Evolutionary conservation across 2,329 filamentous ascomycete genomes (phyloP).

Genomic region (Emergomyces orientalis): DNA sequence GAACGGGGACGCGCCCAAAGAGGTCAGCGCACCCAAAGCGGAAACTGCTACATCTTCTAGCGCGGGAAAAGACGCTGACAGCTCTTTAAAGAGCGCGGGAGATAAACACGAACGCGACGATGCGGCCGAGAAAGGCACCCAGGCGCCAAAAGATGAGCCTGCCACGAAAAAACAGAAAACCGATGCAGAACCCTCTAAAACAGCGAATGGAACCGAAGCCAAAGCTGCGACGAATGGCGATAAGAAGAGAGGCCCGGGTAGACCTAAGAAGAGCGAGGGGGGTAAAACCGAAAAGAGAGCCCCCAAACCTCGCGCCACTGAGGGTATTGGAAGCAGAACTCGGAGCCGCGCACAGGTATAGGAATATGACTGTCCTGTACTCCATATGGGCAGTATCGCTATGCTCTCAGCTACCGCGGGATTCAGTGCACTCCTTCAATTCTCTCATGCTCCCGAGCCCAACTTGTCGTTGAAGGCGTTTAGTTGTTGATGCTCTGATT

Average conservation of each 20-base stretch:
- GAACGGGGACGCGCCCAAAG: conserved; percentile 1
- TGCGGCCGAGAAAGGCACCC: background rate
- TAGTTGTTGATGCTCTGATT: background rate
- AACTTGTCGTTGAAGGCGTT: background rate
- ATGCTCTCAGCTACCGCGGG: background rate
- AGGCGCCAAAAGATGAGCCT: conserved; percentile 16
- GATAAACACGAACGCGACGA: conserved; percentile 8
- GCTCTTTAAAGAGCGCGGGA: conserved; percentile 2
- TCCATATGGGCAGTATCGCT: background rate
- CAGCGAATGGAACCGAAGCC: conserved; percentile 15
- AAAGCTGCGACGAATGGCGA: conserved; percentile 18
- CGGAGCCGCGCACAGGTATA: conserved; percentile 30
- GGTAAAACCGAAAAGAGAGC: conserved; percentile 9
- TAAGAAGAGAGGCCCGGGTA: conserved; percentile 24
- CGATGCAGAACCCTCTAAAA: conserved; percentile 11
- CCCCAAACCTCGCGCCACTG: conserved; percentile 19
- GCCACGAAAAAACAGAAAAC: conserved; percentile 31
- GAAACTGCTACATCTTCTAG: background rate
- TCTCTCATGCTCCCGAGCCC: background rate
- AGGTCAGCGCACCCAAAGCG: conserved; percentile 2
- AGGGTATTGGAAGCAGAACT: conserved; percentile 31
- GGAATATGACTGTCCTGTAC: conserved; percentile 6
- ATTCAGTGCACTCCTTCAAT: background rate
- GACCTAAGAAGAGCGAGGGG: conserved; percentile 24
- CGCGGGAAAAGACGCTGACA: background rate